Evolutionary conservation across 2,329 filamentous ascomycete genomes (phyloP).

Genomic region (Fusarium sulawesiense): DNA sequence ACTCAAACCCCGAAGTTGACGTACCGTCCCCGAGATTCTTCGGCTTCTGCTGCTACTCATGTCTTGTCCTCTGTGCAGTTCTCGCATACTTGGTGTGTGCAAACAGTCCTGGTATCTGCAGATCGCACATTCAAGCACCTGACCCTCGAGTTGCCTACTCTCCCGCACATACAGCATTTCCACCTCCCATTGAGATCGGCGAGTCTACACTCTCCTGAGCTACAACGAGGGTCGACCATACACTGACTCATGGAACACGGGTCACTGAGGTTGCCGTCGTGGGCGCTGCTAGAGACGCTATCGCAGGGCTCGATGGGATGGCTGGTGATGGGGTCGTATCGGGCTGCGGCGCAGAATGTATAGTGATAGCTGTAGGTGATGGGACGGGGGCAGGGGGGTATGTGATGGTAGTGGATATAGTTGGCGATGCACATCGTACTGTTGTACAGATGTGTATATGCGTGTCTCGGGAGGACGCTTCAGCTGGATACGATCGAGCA

Average conservation of each 20-base stretch:
- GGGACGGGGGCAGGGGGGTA: slow-evolving; percentile 55
- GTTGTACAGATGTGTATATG: slow-evolving; percentile 29
- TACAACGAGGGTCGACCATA: slow-evolving; percentile 59
- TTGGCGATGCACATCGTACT: slow-evolving; percentile 62
- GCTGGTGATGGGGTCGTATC: slow-evolving; percentile 46
- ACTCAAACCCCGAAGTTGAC: slow-evolving; percentile 2
- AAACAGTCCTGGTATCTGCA: slow-evolving; percentile 61
- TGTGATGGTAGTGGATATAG: slow-evolving; percentile 64
- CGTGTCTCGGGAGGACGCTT: slow-evolving; percentile 43
- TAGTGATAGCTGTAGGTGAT: slow-evolving; percentile 58
- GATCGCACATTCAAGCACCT: slow-evolving; percentile 60
- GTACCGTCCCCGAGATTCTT: slow-evolving; percentile 28
- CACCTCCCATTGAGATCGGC: slow-evolving; percentile 61
- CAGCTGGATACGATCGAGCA: slow-evolving; percentile 37
- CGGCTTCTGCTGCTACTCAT: slow-evolving; percentile 15
- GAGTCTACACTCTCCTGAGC: slow-evolving; percentile 60
- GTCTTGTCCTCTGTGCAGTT: slow-evolving; percentile 50
- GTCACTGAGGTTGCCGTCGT: slow-evolving; percentile 52
- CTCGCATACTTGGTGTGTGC: slow-evolving; percentile 61
- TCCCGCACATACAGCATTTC: slow-evolving; percentile 62
- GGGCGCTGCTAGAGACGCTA: slow-evolving; percentile 29
- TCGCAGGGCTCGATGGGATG: slow-evolving; percentile 40
- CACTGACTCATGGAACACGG: slow-evolving; percentile 61
- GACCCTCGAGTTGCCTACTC: slow-evolving; percentile 58
- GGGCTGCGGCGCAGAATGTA: slow-evolving; percentile 56